Conservation (phyloP, 345 rosid species). For the Dipteronia sinensis region DNA sequence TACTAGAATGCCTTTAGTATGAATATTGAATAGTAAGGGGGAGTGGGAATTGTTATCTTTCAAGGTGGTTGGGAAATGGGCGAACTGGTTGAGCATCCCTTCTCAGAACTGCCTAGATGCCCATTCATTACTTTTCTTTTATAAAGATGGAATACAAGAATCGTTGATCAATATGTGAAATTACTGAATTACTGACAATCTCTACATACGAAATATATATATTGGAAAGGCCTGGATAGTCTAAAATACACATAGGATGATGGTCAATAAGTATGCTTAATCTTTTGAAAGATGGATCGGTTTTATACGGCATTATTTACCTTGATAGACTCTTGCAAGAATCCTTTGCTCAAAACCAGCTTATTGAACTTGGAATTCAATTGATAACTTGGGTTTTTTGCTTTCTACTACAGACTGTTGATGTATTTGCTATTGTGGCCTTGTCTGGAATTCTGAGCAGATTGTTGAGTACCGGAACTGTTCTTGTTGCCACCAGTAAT, state of each 20-base stretch:
- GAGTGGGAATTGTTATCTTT: not conserved
- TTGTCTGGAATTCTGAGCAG: slow-evolving; percentile 98
- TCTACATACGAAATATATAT: not conserved
- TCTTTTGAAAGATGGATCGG: not conserved
- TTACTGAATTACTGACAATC: not conserved
- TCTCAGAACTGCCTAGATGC: not conserved
- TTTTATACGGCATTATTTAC: not conserved
- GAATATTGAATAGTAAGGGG: not conserved
- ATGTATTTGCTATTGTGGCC: slow-evolving; percentile 97
- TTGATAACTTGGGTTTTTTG: slow-evolving; percentile 27
- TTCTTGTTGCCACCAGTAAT: slow-evolving; percentile 93
- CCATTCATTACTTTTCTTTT: not conserved
- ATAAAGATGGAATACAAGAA: not conserved
- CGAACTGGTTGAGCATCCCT: not conserved
- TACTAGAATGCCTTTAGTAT: not conserved
- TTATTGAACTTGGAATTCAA: slow-evolving; percentile 21
- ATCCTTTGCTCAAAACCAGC: slow-evolving; percentile 5
- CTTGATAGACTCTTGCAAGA: not conserved
- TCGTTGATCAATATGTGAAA: not conserved
- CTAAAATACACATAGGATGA: not conserved
- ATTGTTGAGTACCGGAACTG: slow-evolving; percentile 81
- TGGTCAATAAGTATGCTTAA: not conserved
- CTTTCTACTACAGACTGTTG: slow-evolving; percentile 76
- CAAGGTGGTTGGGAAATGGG: not conserved
- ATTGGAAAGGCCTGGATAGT: not conserved